Base-by-base conservation (phyloP, 148 eudicot species). In the Talinum fruticosum region DNA sequence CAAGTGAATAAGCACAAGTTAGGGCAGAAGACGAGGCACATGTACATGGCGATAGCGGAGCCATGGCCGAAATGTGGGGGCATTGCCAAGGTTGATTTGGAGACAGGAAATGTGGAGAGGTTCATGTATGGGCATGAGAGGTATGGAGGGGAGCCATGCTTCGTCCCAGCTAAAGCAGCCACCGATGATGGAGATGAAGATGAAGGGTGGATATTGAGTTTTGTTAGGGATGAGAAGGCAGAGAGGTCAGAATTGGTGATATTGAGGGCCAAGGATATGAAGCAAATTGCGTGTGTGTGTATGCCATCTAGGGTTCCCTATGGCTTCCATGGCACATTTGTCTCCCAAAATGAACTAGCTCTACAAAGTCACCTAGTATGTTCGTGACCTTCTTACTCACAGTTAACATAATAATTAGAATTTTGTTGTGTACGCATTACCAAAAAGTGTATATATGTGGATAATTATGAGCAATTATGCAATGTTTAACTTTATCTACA, bases 321-420 rank as follows among this genome's bases (percentile, higher is more conserved):
- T 68, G 91, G 93, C 12, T 88, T 90, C 47, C 93, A 90, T 81
- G 93, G 93, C 30, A 87, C 88, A 37, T 90, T 90, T 81, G 85
- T 90, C 33, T 75, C 44, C 61, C 73, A 80, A 32, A 8, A 37
- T 14, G 74, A 80, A 21, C 61, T 79, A 59, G 47, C 53, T 44
- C 44, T 59, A 21, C 80, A 78, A 78, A 70, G 36, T 57, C 26
- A 51, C 5, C 3, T 16, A 23, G 18, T 23, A n/a, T n/a, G 26
- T n/a, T 23, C 28, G 2, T 59, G n/a, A 51, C 18, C 6, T 3
- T 16, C 57, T 51, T 18, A 19, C 18, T 51, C 57, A 18, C 18
- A 51, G 57, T 2, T 13, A 47, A 10, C 12, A 15, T 19, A 19
- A 1, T 16, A 51, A 16, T 51, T 51, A 51, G 57, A 15, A 16